Conservation (phyloP, 805 yeast species). For the Saccharomycopsis malanga region DNA sequence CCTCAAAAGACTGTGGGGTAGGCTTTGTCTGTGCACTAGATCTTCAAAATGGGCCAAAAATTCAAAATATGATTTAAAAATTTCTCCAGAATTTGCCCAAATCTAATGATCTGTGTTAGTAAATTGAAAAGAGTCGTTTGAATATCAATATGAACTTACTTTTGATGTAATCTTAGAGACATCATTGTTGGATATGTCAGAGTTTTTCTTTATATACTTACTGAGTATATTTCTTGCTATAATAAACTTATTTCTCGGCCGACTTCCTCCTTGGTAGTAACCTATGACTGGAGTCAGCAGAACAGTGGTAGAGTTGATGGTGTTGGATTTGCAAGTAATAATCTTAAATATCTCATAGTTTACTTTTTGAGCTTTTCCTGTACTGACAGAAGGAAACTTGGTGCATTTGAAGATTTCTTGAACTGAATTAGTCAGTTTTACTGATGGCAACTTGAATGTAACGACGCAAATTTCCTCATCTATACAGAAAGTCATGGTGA, state of each 20-base stretch:
- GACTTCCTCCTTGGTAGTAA: not conserved
- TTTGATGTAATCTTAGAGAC: conserved; percentile 7
- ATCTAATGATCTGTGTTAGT: not conserved
- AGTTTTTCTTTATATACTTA: not conserved
- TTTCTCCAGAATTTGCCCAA: conserved; percentile 6
- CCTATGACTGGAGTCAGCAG: not conserved
- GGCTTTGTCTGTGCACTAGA: not conserved
- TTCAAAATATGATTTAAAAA: conserved; percentile 3
- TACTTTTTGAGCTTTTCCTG: not conserved
- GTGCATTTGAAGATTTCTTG: not conserved
- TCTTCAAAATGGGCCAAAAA: conserved; percentile 11
- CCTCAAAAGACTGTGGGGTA: not conserved
- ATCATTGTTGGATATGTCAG: conserved; percentile 1
- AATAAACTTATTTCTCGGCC: conserved; percentile 14
- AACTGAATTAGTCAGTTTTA: too few species aligned
- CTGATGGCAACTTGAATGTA: too few species aligned
- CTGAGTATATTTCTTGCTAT: conserved; percentile 9
- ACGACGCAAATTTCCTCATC: too few species aligned
- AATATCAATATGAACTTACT: not conserved
- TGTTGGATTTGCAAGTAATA: not conserved
- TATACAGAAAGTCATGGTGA: too few species aligned
- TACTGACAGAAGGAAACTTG: conserved; percentile 1
- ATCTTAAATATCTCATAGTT: conserved; percentile 3
- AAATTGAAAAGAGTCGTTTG: not conserved
- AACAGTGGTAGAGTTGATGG: not conserved